These are phyloP conservation scores for Sphagnum fallax DNA, from an alignment of 228 moss, liverwort and hornwort species.

Conservation along the genomic window DNA sequence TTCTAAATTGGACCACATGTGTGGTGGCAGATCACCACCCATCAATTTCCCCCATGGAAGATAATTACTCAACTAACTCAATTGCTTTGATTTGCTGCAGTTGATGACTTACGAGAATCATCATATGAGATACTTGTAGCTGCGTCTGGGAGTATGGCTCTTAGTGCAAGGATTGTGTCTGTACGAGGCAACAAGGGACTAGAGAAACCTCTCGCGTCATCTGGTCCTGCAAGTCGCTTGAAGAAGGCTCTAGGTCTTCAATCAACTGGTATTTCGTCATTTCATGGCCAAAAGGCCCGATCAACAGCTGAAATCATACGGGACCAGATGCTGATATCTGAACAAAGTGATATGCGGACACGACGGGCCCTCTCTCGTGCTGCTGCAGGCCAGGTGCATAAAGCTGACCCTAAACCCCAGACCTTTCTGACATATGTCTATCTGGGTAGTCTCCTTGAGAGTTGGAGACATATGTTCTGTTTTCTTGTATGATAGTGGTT, in stretches of 20 bases:
- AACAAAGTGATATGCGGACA: slow-evolving; percentile 64
- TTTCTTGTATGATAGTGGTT: neutral
- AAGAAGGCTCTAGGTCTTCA: slow-evolving; percentile 67
- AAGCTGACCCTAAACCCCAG: neutral
- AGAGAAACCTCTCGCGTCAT: slow-evolving; percentile 36
- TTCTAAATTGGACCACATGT: neutral
- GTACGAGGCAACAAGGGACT: slow-evolving; percentile 29
- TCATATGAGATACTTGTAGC: slow-evolving; percentile 85
- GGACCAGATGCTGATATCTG: slow-evolving; percentile 77
- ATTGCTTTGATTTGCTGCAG: slow-evolving; percentile 16
- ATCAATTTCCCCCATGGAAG: too few relatives aligned
- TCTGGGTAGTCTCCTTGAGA: neutral
- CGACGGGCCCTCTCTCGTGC: slow-evolving; percentile 77
- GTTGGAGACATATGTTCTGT: neutral
- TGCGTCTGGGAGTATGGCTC: slow-evolving; percentile 58
- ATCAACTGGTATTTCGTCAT: slow-evolving; percentile 16
- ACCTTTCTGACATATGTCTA: neutral
- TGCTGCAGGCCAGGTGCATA: slow-evolving; percentile 57
- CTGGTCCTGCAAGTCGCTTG: slow-evolving; percentile 50
- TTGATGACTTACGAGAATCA: slow-evolving; percentile 70
- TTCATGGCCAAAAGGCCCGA: slow-evolving; percentile 45
- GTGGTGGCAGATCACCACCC: neutral
- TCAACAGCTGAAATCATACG: slow-evolving; percentile 75
- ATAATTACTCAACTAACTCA: neutral
- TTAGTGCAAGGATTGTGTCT: slow-evolving; percentile 67